phyloP scores from a whole-genome alignment of 192 early-diverging fungal genomes.

The Coemansia guatemalensis region DNA sequence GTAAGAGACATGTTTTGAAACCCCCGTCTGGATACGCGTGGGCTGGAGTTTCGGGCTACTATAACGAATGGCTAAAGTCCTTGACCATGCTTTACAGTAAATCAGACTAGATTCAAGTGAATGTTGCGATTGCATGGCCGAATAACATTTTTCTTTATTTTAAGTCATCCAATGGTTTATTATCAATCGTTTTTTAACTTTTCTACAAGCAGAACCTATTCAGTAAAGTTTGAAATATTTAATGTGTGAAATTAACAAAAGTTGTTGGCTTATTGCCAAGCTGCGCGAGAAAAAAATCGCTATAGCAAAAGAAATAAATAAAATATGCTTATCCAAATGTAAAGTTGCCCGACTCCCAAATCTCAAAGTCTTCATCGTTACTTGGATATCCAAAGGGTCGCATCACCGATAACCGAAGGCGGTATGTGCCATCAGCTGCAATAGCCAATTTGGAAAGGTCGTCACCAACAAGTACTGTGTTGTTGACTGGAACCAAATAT shows the following conservation, averaged over 20 bases:
- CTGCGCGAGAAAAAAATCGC: too few species aligned
- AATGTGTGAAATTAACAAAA: too few species aligned
- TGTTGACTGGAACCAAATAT: neutral
- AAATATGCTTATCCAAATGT: neutral
- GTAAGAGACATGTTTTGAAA: conserved; percentile 42
- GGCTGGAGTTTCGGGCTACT: conserved; percentile 58
- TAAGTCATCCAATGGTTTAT: too few species aligned
- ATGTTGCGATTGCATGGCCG: too few species aligned
- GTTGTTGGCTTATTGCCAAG: too few species aligned
- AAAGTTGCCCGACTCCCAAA: neutral
- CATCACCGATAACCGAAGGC: neutral
- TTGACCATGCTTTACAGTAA: conserved; percentile 55
- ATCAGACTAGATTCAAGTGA: too few species aligned
- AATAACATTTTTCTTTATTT: too few species aligned
- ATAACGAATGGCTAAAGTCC: conserved; percentile 55
- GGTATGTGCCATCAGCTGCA: conserved; percentile 2
- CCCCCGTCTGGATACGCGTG: conserved; percentile 56
- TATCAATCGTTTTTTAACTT: too few species aligned
- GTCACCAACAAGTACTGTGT: neutral
- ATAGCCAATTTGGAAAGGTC: neutral
- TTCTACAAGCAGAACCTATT: too few species aligned
- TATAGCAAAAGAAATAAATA: conserved; percentile 5
- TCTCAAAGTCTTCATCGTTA: neutral
- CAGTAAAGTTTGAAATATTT: too few species aligned
- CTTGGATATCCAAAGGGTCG: conserved; percentile 5